Evolutionary conservation across 2,329 filamentous ascomycete species (phyloP).

Genomic region (Teratosphaeria zuluensis): DNA sequence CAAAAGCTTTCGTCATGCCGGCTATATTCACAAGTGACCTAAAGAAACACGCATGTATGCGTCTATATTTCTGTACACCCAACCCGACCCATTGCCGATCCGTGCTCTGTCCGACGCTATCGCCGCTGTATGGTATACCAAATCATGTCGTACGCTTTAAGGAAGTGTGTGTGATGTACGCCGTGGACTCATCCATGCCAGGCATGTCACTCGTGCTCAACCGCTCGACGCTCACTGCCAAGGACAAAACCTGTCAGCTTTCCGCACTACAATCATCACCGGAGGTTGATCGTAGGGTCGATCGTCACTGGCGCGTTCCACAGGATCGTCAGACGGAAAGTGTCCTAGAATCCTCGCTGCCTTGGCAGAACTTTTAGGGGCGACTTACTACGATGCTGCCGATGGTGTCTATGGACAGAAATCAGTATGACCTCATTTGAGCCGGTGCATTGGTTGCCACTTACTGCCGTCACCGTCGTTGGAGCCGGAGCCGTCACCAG

Average conservation of each 20-base stretch:
- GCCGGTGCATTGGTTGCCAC: background rate
- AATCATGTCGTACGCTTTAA: background rate
- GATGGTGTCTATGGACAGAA: background rate
- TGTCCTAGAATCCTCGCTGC: background rate
- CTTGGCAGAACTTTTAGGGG: background rate
- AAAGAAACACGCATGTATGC: background rate
- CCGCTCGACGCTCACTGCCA: background rate
- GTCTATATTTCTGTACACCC: background rate
- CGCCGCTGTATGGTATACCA: background rate
- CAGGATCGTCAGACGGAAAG: background rate
- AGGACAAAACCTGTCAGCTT: background rate
- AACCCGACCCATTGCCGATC: background rate
- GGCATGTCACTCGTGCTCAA: background rate
- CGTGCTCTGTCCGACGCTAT: background rate
- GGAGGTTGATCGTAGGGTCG: background rate
- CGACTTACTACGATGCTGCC: conserved; percentile 1
- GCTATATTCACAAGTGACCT: background rate
- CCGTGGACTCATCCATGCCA: background rate
- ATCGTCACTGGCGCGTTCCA: background rate
- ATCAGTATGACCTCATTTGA: background rate
- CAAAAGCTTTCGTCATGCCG: too few relatives aligned
- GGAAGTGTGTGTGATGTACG: background rate
- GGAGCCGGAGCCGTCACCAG: conserved; percentile 1
- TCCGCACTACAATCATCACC: background rate
- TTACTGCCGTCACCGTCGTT: background rate